Evolutionary conservation across 2,329 filamentous ascomycete species (phyloP), one percentile per base, ranked within the genome.

Genomic region (Hymenotorrendiella dingleyae): DNA sequence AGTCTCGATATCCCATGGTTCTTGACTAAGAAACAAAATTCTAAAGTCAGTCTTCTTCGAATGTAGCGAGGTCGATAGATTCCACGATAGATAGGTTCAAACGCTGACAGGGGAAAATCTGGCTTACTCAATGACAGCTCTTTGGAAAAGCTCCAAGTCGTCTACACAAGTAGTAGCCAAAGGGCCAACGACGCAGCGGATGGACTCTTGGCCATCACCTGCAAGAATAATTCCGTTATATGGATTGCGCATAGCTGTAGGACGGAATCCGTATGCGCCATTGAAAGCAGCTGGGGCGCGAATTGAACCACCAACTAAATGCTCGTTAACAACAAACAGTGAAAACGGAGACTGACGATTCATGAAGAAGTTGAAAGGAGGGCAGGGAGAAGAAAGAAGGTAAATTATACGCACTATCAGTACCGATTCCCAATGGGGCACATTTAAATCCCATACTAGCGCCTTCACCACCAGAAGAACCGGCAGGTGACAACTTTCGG

Each of bases 381-480:
- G n/a, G n/a, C n/a, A n/a, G n/a, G n/a, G n/a, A n/a, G n/a, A n/a
- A n/a, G n/a, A n/a, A n/a, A n/a, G n/a, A n/a, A 4, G 9, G 17
- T n/a, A 21, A 38, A 1, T 9, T 6, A 16, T 27, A 27, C 36
- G 12, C 21, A 40, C 11, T 67, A 37, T 71, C 68, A 29, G 64
- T 62, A 6, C 68, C 68, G 24, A 71, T 49, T 0, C 67, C 66
- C 4, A 71, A 17, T 1, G 64, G 47, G 10, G 64, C 64, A 19
- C 67, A 67, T 4, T 63, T 60, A 28, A 68, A 59, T 2, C 62
- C 66, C 0, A 70, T 28, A 1, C 68, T 51, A 0, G 68, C 66
- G 4, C 69, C 78, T 57, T 84, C 79, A 10, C 81, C 81, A 12
- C 81, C 80, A 0, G 74, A 76, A 10, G 69, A 74, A 3, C 81